These are phyloP conservation scores for Cryptococcus floricola DNA, from an alignment of 1,284 basidiomycete genomes.

Conservation along the genomic window DNA sequence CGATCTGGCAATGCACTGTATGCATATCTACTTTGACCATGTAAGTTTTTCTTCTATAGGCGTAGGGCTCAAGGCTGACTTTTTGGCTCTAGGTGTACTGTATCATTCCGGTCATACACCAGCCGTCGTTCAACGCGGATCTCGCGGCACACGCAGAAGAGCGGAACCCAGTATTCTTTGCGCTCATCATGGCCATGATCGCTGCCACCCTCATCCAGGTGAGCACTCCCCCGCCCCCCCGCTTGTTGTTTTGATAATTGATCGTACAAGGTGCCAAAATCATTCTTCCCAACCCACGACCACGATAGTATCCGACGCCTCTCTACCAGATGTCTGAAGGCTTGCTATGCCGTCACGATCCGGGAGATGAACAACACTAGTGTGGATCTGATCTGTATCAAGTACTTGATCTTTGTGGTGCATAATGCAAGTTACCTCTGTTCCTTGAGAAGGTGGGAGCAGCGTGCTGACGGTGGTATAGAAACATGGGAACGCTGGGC, in stretches of 20 bases:
- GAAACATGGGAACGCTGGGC: conserved; percentile 22
- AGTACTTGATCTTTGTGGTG: conserved; percentile 22
- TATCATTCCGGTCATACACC: conserved; percentile 26
- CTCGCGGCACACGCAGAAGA: conserved; percentile 21
- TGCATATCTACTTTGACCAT: conserved; percentile 24
- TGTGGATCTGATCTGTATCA: conserved; percentile 22
- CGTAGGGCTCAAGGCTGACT: neutral
- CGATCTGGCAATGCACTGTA: conserved; percentile 22
- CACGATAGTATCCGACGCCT: conserved; percentile 17
- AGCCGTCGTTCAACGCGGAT: conserved; percentile 24
- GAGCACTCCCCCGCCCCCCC: neutral
- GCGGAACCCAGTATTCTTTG: conserved; percentile 24
- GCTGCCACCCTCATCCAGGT: conserved; percentile 26
- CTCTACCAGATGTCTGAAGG: conserved; percentile 21
- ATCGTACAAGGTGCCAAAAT: conserved; percentile 12
- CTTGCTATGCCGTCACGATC: conserved; percentile 15
- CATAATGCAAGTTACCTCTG: conserved; percentile 18
- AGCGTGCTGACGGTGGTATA: neutral
- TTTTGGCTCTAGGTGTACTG: conserved; percentile 14
- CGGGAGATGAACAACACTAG: conserved; percentile 17
- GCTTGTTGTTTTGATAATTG: neutral
- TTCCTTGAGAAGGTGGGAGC: neutral
- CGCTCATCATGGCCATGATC: conserved; percentile 23
- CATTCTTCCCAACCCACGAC: conserved; percentile 20
- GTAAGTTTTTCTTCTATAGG: conserved; percentile 5